A percentile compares a stretch with the other conserved stretches of the same genome.
phyloP scores from a whole-genome alignment of 1,284 basidiomycete genomes.

The Boletus mariae region DNA sequence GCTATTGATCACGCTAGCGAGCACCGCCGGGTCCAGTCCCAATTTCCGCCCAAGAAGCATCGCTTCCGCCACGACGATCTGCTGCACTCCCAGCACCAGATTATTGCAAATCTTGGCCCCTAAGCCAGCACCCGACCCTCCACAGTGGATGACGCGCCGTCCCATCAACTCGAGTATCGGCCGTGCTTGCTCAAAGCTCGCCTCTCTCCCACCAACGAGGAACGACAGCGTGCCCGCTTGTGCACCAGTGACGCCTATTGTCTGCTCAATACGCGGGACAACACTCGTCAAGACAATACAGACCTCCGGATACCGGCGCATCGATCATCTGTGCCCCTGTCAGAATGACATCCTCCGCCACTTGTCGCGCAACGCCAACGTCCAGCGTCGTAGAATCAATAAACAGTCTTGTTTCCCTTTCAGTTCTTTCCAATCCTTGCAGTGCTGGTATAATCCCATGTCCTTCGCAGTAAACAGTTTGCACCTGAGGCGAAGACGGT shows the following conservation, averaged over 20 bases:
- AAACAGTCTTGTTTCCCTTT: constrained; percentile 53
- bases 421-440: constrained; percentile 39
- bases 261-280: constrained; percentile 1
- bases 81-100: constrained; percentile 72
- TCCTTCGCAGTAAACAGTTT: constrained; percentile 59
- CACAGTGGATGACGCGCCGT: constrained; percentile 78
- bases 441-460: constrained; percentile 61
- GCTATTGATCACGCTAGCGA: constrained; percentile 80
- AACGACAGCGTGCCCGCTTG: constrained; percentile 85
- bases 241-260: constrained; percentile 75
- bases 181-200: constrained; percentile 57
- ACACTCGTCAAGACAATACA: constrained; percentile 22
- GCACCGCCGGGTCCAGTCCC: constrained; percentile 69
- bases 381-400: constrained; percentile 90
- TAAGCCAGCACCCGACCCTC: constrained; percentile 80
- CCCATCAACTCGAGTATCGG: constrained; percentile 77
- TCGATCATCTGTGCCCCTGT: constrained; percentile 80
- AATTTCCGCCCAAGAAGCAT: constrained; percentile 81
- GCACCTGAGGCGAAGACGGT: constrained; percentile 81
- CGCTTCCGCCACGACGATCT: constrained; percentile 77
- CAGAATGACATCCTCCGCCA: constrained; percentile 51
- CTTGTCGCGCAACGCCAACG: constrained; percentile 65
- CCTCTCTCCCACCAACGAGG: constrained; percentile 76
- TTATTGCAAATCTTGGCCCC: constrained; percentile 90
- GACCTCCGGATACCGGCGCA: constrained; percentile 88